phyloP scores from a whole-genome alignment of 257 asterid genomes.

The Solanum arcanum region DNA sequence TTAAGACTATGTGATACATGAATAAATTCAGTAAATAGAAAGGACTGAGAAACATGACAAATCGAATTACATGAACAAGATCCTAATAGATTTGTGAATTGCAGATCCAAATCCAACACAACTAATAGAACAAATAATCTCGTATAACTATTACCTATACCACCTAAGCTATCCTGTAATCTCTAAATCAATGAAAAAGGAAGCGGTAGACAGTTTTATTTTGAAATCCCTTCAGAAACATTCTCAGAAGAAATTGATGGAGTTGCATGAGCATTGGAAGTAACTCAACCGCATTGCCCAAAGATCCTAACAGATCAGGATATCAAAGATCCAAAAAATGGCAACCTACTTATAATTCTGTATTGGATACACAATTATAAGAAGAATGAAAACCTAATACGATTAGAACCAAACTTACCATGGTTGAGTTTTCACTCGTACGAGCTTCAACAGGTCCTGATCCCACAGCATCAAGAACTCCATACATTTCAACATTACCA shows the following conservation, averaged over 20 bases:
- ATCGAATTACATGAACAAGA: background rate
- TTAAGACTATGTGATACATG: background rate
- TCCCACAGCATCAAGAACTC: constrained; percentile 60
- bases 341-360: background rate
- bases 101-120: background rate
- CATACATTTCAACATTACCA: constrained; percentile 80
- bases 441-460: constrained; percentile 82
- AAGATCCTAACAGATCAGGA: background rate
- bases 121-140: background rate
- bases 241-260: background rate
- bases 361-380: background rate
- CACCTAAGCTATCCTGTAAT: background rate
- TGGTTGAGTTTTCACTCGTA: constrained; percentile 66
- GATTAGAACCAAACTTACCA: constrained; percentile 34
- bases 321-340: background rate
- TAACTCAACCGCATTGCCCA: background rate
- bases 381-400: background rate
- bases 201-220: background rate
- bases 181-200: background rate
- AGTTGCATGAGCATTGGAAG: background rate
- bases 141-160: background rate
- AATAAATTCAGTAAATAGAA: background rate
- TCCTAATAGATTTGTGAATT: background rate
- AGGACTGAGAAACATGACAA: background rate
- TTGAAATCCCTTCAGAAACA: background rate